Evolutionary conservation across 495 filamentous ascomycete genomes (phyloP).

Genomic region (Penicillium salamii): DNA sequence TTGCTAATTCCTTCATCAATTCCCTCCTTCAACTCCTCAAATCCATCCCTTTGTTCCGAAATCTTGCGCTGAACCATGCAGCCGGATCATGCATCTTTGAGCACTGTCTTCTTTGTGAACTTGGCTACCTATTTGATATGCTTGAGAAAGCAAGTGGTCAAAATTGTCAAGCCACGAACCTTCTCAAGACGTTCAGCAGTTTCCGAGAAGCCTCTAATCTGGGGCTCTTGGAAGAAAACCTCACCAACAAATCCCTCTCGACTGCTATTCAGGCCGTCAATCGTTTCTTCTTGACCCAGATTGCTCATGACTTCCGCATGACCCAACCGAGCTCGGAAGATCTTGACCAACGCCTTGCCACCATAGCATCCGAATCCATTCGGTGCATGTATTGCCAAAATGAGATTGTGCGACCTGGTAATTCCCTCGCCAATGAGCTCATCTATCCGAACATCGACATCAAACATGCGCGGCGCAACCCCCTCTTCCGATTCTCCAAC

Average conservation of each 20-base stretch:
- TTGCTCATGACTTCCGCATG: constrained; percentile 65
- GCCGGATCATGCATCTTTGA: constrained; percentile 79
- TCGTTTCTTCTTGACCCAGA: constrained; percentile 71
- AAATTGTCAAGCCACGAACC: constrained; percentile 96
- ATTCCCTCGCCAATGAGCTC: constrained; percentile 76
- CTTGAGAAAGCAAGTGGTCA: constrained; percentile 89
- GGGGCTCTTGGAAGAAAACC: constrained; percentile 80
- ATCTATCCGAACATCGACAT: constrained; percentile 64
- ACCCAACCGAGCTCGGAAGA: constrained; percentile 54
- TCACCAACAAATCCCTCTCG: constrained; percentile 63
- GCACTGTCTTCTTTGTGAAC: constrained; percentile 84
- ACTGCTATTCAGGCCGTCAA: constrained; percentile 74
- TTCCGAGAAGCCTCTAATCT: constrained; percentile 68
- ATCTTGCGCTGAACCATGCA: constrained; percentile 85
- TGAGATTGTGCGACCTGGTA: constrained; percentile 67
- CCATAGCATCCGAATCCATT: constrained; percentile 57
- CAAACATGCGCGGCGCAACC: constrained; percentile 50
- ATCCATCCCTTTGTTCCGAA: constrained; percentile 84
- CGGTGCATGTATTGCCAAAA: constrained; percentile 79
- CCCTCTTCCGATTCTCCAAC: constrained; percentile 69
- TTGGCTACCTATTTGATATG: constrained; percentile 98
- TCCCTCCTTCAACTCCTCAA: constrained; percentile 87
- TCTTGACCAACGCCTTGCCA: constrained; percentile 58
- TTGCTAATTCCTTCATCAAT: constrained; percentile 94
- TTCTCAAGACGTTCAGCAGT: constrained; percentile 82